Conservation (phyloP, 768 basidiomycete genomes). For the Trametes cingulata region DNA sequence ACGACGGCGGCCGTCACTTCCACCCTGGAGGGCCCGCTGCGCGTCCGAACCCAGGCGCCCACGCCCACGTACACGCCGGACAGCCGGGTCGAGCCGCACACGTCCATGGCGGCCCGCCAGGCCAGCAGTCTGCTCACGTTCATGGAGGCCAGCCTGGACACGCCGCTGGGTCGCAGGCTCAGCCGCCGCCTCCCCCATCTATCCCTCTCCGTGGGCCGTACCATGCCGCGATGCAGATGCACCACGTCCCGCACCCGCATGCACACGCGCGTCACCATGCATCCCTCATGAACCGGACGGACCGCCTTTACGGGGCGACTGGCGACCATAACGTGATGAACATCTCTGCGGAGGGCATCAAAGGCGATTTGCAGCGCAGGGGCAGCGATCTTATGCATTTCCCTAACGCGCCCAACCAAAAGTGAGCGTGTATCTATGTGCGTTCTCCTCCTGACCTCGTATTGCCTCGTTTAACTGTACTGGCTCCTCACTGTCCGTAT, state of each 20-base stretch:
- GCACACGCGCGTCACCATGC: conserved; percentile 76
- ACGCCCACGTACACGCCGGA: conserved; percentile 9
- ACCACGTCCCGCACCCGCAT: conserved; percentile 79
- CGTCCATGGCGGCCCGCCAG: conserved; percentile 11
- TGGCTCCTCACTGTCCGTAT: neutral
- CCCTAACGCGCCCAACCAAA: conserved; percentile 16
- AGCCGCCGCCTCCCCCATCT: conserved; percentile 25
- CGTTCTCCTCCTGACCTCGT: neutral
- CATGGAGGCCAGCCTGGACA: conserved; percentile 7
- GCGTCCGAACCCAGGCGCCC: conserved; percentile 22
- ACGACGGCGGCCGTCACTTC: conserved; percentile 20
- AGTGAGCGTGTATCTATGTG: neutral
- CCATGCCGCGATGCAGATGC: conserved; percentile 57
- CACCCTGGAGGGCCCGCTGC: conserved; percentile 19
- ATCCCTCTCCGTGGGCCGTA: conserved; percentile 62
- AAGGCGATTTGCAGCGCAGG: conserved; percentile 22
- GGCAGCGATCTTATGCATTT: conserved; percentile 19
- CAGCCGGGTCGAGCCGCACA: conserved; percentile 8
- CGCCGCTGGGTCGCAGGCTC: conserved; percentile 5
- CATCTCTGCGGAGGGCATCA: conserved; percentile 23
- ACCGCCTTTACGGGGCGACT: conserved; percentile 28
- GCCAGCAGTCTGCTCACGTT: conserved; percentile 1
- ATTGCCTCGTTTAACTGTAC: neutral
- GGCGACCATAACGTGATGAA: conserved; percentile 19
- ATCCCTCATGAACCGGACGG: conserved; percentile 44